Conservation (phyloP, 805 yeast species). For the Priceomyces fermenticarens region DNA sequence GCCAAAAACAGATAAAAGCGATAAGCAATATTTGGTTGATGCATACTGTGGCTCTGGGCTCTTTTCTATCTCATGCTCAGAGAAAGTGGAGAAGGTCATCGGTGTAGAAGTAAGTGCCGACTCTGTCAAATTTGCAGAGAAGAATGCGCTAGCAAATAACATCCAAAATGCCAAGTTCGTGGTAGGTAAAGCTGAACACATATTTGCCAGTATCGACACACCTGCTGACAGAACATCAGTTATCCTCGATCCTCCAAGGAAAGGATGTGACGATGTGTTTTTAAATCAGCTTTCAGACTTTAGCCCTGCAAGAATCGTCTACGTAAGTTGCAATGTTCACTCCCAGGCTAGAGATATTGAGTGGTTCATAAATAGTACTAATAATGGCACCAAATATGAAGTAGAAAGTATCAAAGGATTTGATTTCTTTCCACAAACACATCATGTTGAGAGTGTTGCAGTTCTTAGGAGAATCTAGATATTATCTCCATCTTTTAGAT, state of each 20-base stretch:
- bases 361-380: conserved; percentile 68
- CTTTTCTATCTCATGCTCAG: conserved; percentile 82
- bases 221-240: conserved; percentile 80
- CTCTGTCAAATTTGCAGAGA: conserved; percentile 81
- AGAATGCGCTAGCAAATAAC: conserved; percentile 74
- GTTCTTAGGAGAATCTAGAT: conserved; percentile 40
- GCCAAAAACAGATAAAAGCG: conserved; percentile 12
- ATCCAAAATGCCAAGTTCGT: conserved; percentile 79
- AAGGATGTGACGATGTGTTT: conserved; percentile 90
- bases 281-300: conserved; percentile 81
- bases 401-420: conserved; percentile 89
- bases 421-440: conserved; percentile 95
- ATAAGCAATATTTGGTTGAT: conserved; percentile 70
- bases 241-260: conserved; percentile 94
- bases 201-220: conserved; percentile 74
- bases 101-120: conserved; percentile 96
- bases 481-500: neutral
- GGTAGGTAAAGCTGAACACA: conserved; percentile 88
- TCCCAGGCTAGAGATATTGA: conserved; percentile 95
- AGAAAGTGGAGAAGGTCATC: conserved; percentile 75
- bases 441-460: conserved; percentile 87
- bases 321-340: conserved; percentile 95
- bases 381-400: conserved; percentile 57
- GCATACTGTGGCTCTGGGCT: conserved; percentile 97
- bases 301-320: conserved; percentile 83